Conservation (phyloP, 2,329 filamentous ascomycete genomes). For the Sporothrix pallida region DNA sequence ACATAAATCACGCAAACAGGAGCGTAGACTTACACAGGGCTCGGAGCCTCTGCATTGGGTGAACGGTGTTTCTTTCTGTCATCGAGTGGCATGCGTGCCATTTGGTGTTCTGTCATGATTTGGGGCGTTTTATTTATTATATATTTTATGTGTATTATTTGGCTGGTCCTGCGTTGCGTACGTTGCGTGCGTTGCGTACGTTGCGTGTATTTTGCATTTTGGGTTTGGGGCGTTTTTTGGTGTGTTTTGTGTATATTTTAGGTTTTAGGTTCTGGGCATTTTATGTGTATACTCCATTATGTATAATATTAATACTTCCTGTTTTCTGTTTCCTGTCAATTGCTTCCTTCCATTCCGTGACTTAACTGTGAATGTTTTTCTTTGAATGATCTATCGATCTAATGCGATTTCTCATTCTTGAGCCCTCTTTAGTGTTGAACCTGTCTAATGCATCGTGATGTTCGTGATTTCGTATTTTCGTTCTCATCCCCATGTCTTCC, state of each 20-base stretch:
- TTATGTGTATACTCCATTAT: constrained; percentile 26
- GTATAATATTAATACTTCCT: constrained; percentile 36
- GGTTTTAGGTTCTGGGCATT: not conserved
- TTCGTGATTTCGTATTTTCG: not conserved
- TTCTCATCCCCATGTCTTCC: not conserved
- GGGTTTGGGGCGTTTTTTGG: constrained; percentile 14
- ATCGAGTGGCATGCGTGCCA: constrained; percentile 32
- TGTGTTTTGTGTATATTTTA: constrained; percentile 32
- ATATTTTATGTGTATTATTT: constrained; percentile 23
- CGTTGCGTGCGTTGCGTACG: constrained; percentile 32
- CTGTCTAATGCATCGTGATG: not conserved
- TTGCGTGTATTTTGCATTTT: constrained; percentile 30
- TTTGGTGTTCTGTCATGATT: not conserved
- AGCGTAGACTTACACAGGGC: constrained; percentile 36
- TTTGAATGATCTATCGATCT: not conserved
- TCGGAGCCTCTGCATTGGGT: constrained; percentile 36
- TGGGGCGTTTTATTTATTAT: constrained; percentile 30
- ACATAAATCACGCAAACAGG: constrained; percentile 34
- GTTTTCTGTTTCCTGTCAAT: constrained; percentile 4
- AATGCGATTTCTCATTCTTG: not conserved
- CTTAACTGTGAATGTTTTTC: not conserved
- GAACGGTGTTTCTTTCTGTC: constrained; percentile 30
- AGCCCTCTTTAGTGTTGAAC: not conserved
- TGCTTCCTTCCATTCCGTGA: constrained; percentile 9
- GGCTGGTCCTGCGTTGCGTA: constrained; percentile 27